phyloP scores from a whole-genome alignment of 2,329 filamentous ascomycete species.

The Daldinia eschscholtzii region DNA sequence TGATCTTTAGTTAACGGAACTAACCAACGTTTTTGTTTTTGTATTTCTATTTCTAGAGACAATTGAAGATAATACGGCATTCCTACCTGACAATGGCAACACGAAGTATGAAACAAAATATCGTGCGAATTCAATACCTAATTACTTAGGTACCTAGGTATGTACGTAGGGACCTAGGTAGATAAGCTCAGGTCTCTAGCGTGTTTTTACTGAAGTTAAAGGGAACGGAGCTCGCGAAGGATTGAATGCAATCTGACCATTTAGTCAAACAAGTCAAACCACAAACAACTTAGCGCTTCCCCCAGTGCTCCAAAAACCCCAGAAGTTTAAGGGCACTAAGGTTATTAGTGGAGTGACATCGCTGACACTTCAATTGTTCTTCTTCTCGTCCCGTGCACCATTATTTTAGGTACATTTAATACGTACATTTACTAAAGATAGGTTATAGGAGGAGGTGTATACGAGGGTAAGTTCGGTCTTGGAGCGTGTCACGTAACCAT shows the following conservation, averaged over 20 bases:
- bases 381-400: conserved; percentile 17
- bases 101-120: conserved; percentile 13
- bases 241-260: conserved; percentile 33
- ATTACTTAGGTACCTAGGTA: background rate
- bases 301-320: conserved; percentile 27
- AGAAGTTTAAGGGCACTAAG: conserved; percentile 22
- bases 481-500: conserved; percentile 37
- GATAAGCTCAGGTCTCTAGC: conserved; percentile 17
- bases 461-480: background rate
- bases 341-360: conserved; percentile 32
- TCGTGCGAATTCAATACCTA: conserved; percentile 10
- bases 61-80: conserved; percentile 25
- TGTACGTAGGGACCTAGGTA: background rate
- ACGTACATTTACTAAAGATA: conserved; percentile 9
- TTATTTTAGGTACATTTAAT: background rate
- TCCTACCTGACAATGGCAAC: conserved; percentile 20
- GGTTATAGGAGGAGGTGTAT: background rate
- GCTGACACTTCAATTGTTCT: conserved; percentile 14
- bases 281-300: conserved; percentile 28
- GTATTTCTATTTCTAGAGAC: conserved; percentile 11
- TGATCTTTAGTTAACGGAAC: conserved; percentile 1
- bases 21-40: background rate
- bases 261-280: conserved; percentile 10
- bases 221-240: conserved; percentile 36
- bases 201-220: background rate